These are phyloP conservation scores for Prunus davidiana DNA, from an alignment of 306 rosid genomes.

Conservation along the genomic window DNA sequence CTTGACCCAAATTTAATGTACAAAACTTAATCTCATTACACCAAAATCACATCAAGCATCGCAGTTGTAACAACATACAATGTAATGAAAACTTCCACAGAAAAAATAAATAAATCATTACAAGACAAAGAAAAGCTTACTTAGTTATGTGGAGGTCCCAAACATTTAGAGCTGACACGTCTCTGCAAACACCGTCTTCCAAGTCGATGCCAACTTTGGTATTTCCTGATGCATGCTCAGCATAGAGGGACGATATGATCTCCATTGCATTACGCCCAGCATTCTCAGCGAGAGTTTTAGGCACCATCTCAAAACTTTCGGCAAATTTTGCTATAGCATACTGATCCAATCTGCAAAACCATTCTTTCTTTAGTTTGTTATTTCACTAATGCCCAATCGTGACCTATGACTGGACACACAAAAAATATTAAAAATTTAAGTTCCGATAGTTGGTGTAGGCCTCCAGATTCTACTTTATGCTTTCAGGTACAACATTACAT, in stretches of 20 bases:
- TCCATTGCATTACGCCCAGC: conserved; percentile 97
- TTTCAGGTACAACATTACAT: not conserved
- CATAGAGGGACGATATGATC: conserved; percentile 89
- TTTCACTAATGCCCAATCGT: conserved; percentile 10
- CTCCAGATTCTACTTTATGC: not conserved
- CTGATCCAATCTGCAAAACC: conserved; percentile 87
- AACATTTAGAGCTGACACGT: conserved; percentile 49
- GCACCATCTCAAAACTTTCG: conserved; percentile 91
- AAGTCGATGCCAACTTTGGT: conserved; percentile 84
- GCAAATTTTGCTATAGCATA: conserved; percentile 97
- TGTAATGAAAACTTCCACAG: not conserved
- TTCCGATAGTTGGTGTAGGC: not conserved
- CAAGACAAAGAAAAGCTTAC: conserved; percentile 42
- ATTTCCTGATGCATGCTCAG: conserved; percentile 96
- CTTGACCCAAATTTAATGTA: not conserved
- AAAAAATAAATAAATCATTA: not conserved
- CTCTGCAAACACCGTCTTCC: conserved; percentile 79
- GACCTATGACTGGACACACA: not conserved
- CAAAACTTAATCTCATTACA: not conserved
- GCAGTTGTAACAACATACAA: not conserved
- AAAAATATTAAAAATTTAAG: too few relatives aligned
- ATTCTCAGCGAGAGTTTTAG: conserved; percentile 90
- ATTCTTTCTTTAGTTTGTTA: not conserved
- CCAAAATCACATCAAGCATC: not conserved
- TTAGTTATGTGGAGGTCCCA: conserved; percentile 93